phyloP scores from a whole-genome alignment of 176 grass and related monocot genomes.

The sorghum (Sorghum bicolor) region Sorghum_bicolor_NCBIv3 NC_012870.2:53019001-53019500 shows the following conservation, averaged over 20 bases:
- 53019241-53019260: conserved; percentile 14
- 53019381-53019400: not conserved
- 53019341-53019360: not conserved
- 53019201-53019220: conserved; percentile 17
- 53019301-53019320: not conserved
- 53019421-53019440: not conserved
- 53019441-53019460: conserved; percentile 21
- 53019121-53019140: not conserved
- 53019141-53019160: too few species aligned
- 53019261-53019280: not conserved
- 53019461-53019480: not conserved
- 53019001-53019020: not conserved
- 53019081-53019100: not conserved
- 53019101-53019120: not conserved
- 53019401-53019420: too few species aligned
- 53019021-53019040: not conserved
- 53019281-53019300: not conserved
- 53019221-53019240: not conserved
- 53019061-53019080: not conserved
- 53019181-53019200: not conserved
- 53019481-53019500: not conserved
- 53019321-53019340: not conserved
- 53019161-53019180: not conserved
- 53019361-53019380: conserved; percentile 7
- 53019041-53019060: not conserved